Conservation (phyloP, 495 filamentous ascomycete genomes). For the Daldinia caldariorum region DNA sequence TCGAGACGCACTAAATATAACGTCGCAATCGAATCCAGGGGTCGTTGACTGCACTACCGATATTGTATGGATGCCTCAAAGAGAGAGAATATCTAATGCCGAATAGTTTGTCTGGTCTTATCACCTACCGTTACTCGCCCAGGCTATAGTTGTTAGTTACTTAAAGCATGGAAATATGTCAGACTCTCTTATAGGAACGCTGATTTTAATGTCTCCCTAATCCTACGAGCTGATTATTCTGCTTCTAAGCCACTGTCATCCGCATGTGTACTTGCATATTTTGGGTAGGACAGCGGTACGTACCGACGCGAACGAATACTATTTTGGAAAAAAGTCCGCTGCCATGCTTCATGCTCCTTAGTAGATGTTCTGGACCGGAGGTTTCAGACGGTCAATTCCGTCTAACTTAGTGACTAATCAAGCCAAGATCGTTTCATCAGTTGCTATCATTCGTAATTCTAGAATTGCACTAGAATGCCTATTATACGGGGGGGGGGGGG, state of each 20-base stretch:
- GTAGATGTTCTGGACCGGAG: constrained; percentile 28
- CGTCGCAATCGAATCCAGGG: too few species aligned
- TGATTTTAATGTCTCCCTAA: background rate
- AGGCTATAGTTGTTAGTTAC: background rate
- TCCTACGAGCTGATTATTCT: background rate
- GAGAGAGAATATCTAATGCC: background rate
- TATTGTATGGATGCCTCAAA: background rate
- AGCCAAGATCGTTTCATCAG: constrained; percentile 29
- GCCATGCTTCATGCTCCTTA: constrained; percentile 18
- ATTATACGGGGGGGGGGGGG: too few species aligned
- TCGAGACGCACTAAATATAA: too few species aligned
- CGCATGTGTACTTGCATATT: constrained; percentile 9
- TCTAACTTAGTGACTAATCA: constrained; percentile 1
- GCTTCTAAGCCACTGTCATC: constrained; percentile 2
- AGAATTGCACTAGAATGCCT: constrained; percentile 5
- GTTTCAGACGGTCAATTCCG: constrained; percentile 31
- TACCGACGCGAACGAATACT: constrained; percentile 8
- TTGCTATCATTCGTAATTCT: constrained; percentile 23
- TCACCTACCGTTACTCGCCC: background rate
- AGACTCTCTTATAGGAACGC: background rate
- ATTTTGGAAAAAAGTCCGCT: constrained; percentile 14
- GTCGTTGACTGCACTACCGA: background rate
- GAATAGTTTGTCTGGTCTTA: background rate
- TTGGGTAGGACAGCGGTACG: constrained; percentile 7
- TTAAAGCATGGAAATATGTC: too few species aligned